Base-by-base conservation (phyloP, 208 protist species). In the Angomonas deanei region DNA sequence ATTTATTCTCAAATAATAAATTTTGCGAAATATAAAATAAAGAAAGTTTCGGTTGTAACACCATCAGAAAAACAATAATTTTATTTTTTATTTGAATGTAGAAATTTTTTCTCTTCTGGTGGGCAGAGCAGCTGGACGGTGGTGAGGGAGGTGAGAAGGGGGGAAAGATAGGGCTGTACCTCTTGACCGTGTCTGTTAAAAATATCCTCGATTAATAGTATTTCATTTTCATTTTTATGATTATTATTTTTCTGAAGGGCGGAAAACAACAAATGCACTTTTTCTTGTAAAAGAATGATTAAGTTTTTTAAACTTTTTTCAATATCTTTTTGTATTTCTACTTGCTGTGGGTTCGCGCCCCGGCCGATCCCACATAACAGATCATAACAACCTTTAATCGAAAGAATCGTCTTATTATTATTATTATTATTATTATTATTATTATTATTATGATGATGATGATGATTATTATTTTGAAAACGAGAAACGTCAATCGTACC, bases 91-190 rank as follows among this genome's bases (percentile, higher is more conserved):
- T 23, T 1, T 65, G 64, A 36, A 66, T 32, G 26, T 91, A 66
- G 31, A 72, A n/a, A 57, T n/a, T 75, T 69, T 34, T 73, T 68
- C 42, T 72, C 61, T 28, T 71, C 62, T 23, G 88, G 76, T 30
- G 87, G 84, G 3, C 82, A 81, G 46, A 91, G 69, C 71, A 93
- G 83, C 36, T 21, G 64, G 3, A 89, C 33, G 33, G 72, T 66
- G 38, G 89, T 74, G 0, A 93, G 63, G 2, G 71, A 62, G 1
- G 78, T 69, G 28, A 93, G 31, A 54, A 93, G 72, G 0, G 68
- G 54, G 17, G 77, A 24, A 24, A 88, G 64, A 32, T 91, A 66
- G n/a, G 75, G 63, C 23, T n/a, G 4, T 24, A 15, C 15, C 47
- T 21, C 39, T 42, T 24, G 30, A 8, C 15, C 11, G 36, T 42